Evolutionary conservation across 495 filamentous ascomycete genomes (phyloP).

Genomic region (Annulohypoxylon nitens): DNA sequence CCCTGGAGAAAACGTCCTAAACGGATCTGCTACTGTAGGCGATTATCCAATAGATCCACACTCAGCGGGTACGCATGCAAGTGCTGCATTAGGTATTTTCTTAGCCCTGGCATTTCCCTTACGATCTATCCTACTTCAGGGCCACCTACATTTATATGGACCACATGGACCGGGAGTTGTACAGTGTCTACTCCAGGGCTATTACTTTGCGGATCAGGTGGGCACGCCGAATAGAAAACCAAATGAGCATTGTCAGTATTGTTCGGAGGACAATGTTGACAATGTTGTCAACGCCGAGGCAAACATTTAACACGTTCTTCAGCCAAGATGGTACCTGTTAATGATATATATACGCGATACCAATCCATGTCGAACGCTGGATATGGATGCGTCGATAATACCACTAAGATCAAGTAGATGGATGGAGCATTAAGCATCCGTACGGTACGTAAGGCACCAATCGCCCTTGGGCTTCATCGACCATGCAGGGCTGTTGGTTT

Average conservation of each 20-base stretch:
- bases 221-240: background rate
- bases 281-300: background rate
- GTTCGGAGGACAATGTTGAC: background rate
- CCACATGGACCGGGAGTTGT: background rate
- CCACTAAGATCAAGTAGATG: conserved; percentile 1
- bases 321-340: background rate
- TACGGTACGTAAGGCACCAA: conserved; percentile 47
- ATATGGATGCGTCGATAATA: background rate
- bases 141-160: conserved; percentile 12
- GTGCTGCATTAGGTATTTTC: conserved; percentile 45
- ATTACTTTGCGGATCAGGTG: background rate
- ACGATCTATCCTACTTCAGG: conserved; percentile 8
- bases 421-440: conserved; percentile 5
- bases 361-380: background rate
- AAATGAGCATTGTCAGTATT: background rate
- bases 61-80: conserved; percentile 45
- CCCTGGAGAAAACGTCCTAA: conserved; percentile 16
- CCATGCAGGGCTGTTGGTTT: conserved; percentile 23
- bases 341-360: background rate
- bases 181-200: background rate
- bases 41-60: conserved; percentile 35
- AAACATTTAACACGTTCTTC: background rate
- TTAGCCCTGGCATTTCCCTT: conserved; percentile 14
- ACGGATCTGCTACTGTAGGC: conserved; percentile 17
- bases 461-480: conserved; percentile 48